These are phyloP conservation scores for Omphalotus olearius DNA, from an alignment of 1,284 basidiomycete species.

Conservation along the genomic window DNA sequence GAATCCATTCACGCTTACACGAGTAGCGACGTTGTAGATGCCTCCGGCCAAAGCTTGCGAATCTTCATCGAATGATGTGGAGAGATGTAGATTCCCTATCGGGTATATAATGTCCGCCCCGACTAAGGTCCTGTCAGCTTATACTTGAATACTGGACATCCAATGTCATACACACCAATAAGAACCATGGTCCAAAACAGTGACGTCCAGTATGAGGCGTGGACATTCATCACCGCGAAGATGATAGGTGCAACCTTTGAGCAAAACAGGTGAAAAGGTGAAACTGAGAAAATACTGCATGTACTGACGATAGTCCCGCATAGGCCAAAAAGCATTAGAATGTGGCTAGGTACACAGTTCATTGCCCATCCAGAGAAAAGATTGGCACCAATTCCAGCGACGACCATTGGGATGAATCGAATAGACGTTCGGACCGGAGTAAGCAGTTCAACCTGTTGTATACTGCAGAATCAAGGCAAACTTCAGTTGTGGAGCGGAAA, in stretches of 20 bases:
- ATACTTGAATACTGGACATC: neutral
- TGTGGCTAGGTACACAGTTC: slow-evolving; percentile 23
- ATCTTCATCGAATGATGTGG: slow-evolving; percentile 26
- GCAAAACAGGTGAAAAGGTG: neutral
- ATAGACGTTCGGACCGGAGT: slow-evolving; percentile 28
- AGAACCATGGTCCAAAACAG: slow-evolving; percentile 27
- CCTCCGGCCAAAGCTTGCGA: slow-evolving; percentile 34
- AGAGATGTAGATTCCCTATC: slow-evolving; percentile 29
- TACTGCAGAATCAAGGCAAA: slow-evolving; percentile 18
- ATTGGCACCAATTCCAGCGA: slow-evolving; percentile 26
- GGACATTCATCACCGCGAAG: slow-evolving; percentile 27
- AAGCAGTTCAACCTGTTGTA: slow-evolving; percentile 29
- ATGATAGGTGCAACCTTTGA: slow-evolving; percentile 26
- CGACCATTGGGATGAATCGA: slow-evolving; percentile 26
- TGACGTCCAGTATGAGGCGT: slow-evolving; percentile 29
- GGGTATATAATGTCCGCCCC: slow-evolving; percentile 31
- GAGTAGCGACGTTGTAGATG: slow-evolving; percentile 32
- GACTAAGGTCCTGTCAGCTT: slow-evolving; percentile 10
- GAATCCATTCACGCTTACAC: slow-evolving; percentile 18
- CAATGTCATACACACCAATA: slow-evolving; percentile 13
- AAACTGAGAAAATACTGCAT: neutral
- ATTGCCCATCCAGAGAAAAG: slow-evolving; percentile 25
- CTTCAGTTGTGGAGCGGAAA: neutral
- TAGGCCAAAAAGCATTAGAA: slow-evolving; percentile 25
- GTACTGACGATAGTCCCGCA: slow-evolving; percentile 24